These are phyloP conservation scores for Trichoderma erinaceum DNA, from an alignment of 495 filamentous ascomycete species.

Conservation along the genomic window DNA sequence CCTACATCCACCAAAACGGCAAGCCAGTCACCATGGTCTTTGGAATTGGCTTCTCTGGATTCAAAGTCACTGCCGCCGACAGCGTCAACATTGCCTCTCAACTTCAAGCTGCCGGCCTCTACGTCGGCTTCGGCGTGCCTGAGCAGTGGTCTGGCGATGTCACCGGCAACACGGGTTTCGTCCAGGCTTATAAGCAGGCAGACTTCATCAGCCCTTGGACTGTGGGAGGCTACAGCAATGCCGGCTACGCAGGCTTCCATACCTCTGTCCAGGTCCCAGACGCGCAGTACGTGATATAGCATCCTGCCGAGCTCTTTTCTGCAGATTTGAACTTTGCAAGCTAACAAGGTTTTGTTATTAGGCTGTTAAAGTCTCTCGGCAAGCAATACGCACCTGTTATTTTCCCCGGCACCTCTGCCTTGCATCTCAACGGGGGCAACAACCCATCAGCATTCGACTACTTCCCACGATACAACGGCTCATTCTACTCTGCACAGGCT, in stretches of 20 bases:
- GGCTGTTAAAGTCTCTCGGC: not conserved
- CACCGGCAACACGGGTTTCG: constrained; percentile 21
- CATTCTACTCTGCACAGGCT: constrained; percentile 27
- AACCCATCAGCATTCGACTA: constrained; percentile 20
- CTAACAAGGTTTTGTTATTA: not conserved
- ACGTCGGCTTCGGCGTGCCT: constrained; percentile 27
- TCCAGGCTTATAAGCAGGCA: constrained; percentile 24
- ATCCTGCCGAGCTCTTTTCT: not conserved
- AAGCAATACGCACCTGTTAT: constrained; percentile 1
- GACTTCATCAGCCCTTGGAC: constrained; percentile 32
- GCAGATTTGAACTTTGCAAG: not conserved
- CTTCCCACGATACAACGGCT: constrained; percentile 28
- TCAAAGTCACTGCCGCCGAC: constrained; percentile 24
- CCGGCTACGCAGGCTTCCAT: constrained; percentile 24
- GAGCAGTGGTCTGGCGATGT: constrained; percentile 27
- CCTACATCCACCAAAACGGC: constrained; percentile 30
- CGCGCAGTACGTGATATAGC: not conserved
- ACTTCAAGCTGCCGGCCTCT: constrained; percentile 25
- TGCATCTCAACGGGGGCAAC: not conserved
- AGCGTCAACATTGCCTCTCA: constrained; percentile 26
- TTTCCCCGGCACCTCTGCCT: constrained; percentile 1
- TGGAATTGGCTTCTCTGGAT: constrained; percentile 26
- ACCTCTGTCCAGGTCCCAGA: constrained; percentile 6
- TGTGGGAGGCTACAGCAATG: constrained; percentile 25
- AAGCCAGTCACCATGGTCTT: constrained; percentile 31